Base-by-base conservation (phyloP, 176 grass and related monocot species). In the Tillandsia leiboldiana region DNA sequence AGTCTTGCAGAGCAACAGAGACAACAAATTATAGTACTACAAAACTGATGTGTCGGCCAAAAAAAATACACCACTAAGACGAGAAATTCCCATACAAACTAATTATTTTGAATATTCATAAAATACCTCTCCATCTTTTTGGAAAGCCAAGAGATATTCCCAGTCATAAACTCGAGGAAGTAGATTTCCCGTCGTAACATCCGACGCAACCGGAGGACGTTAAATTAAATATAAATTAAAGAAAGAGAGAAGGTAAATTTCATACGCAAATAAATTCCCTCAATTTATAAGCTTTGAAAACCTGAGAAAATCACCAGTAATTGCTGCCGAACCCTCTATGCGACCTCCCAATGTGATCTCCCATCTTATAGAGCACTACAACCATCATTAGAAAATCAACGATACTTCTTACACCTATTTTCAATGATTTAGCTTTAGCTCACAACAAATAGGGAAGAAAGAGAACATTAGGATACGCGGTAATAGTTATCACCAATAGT, bases 171-270 rank as follows among this genome's bases (percentile, higher is more conserved):
- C 87, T 92, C 81, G 73, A 85, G 67, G 75, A 96, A 96, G 66
- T 92, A 96, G 64, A 96, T 92, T 75, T 92, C 65, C 92, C 92
- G 80, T 87, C 87, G 50, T 89, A 96, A 71, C 92, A 96, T 64
- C 92, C 92, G 70, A 96, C 81, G 89, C 92, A 56, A 96, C 88
- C 92, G 92, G 76, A 69, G 68, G 54, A 68, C 12, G 42, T 72
- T 72, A 83, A 51, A 26, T 8, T 66, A 74, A 68, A 22, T 22
- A 81, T 77, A 64, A 82, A 61, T 11, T 70, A 24, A 67, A 3
- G 7, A 42, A 42, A 42, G 3, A 42, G 33, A 42, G 33, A 42
- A 42, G 28, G 51, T 51, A 26, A 15, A 5, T 48, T 33, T 48
- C 17, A 24, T 26, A 62, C 26, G 61, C 63, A 49, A 68, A 70